Base-by-base conservation (phyloP, 345 rosid genomes). In the Arabis hirsuta region DNA sequence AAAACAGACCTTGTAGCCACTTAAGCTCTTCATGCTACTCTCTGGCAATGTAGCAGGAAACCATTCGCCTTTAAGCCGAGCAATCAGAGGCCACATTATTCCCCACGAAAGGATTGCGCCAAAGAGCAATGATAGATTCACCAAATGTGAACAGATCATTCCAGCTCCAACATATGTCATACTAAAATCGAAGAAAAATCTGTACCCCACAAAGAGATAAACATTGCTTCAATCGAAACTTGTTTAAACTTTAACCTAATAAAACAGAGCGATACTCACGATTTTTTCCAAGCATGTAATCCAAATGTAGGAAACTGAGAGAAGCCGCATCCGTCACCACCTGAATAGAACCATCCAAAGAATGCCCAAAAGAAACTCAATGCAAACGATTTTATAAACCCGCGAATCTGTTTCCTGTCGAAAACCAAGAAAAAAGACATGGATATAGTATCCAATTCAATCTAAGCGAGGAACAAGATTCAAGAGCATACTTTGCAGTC, bases 71-170 rank as follows among this genome's bases (percentile, higher is more conserved):
- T 84, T 79, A 61, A 78, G 92, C 50, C 69, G 73, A 0, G 77
- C 72, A 19, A 95, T 90, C 7, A 91, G 76, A 7, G 99, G 97
- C 99, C 99, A 95, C 97, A 88, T 95, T 10, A 95, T 67, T 70
- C 93, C 97, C 96, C 96, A 91, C 0, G 99, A 95, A 44, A 91
- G 88, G 10, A 95, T 76, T 0, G 96, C 97, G 6, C 99, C 99
- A 6, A 91, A 69, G 46, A 91, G 96, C 80, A 95, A 76, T n/a
- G 99, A 95, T 52, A 87, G 73, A 73, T 90, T 95, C 65, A 95
- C 96, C 55, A 87, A 72, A 83, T 95, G 96, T n/a, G 97, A 88
- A 73, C 99, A 95, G 29, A 93, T 93, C 98, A 93, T 93, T 58
- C 98, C 98, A 12, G 96, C 98, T 62, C 98, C 96, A 12, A 93